These are phyloP conservation scores for Citrullus mucosospermus DNA, from an alignment of 306 rosid species.

Conservation along the genomic window DNA sequence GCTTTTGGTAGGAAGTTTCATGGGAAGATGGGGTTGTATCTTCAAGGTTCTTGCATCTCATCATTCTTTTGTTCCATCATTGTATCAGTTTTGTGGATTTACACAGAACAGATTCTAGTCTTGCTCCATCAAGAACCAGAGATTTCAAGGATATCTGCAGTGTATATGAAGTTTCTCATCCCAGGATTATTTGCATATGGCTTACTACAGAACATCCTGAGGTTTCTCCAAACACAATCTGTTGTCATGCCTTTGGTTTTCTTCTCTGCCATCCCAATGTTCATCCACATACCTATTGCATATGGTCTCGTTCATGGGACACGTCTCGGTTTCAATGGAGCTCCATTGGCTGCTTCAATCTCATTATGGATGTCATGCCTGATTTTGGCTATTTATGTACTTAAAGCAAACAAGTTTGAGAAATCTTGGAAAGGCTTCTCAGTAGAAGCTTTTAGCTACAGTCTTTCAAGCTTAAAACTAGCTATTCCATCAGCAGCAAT, in stretches of 20 bases:
- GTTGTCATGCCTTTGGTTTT: constrained; percentile 38
- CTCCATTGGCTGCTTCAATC: constrained; percentile 46
- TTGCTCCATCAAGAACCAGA: constrained; percentile 47
- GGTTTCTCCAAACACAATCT: constrained; percentile 71
- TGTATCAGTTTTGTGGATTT: constrained; percentile 43
- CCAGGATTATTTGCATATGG: constrained; percentile 63
- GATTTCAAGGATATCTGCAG: constrained; percentile 40
- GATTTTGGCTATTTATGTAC: constrained; percentile 24
- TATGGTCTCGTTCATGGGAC: constrained; percentile 40
- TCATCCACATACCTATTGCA: constrained; percentile 33
- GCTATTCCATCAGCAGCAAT: constrained; percentile 65
- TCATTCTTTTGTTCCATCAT: constrained; percentile 35
- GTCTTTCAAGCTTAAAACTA: constrained; percentile 42
- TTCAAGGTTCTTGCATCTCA: constrained; percentile 58
- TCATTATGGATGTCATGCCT: constrained; percentile 51
- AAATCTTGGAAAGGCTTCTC: constrained; percentile 70
- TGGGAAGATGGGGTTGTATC: constrained; percentile 49
- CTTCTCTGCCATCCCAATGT: constrained; percentile 36
- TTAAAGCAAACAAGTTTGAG: constrained; percentile 28
- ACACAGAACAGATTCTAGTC: constrained; percentile 41
- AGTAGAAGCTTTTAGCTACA: constrained; percentile 23
- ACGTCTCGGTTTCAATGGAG: constrained; percentile 38
- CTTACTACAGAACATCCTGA: constrained; percentile 51
- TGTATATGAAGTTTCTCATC: constrained; percentile 42
- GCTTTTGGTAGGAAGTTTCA: constrained; percentile 51